phyloP scores from a whole-genome alignment of 148 eudicot genomes.

The Nepenthes mirabilis region DNA sequence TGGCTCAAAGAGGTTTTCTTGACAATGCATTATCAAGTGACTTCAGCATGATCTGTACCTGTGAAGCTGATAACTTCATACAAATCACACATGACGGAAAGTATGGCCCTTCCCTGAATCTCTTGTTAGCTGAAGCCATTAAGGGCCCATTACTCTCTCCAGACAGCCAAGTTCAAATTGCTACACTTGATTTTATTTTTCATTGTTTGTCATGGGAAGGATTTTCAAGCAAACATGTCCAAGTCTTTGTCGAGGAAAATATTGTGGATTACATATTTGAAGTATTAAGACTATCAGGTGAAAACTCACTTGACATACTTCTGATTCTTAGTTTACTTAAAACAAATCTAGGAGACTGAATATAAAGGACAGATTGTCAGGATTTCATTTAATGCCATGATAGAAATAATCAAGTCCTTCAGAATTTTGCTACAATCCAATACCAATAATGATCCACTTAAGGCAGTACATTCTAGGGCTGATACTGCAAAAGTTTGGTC shows the following conservation, averaged over 20 bases:
- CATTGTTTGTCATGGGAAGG: slow-evolving; percentile 49
- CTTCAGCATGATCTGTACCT: slow-evolving; percentile 18
- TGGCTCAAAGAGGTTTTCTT: slow-evolving; percentile 71
- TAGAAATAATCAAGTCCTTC: too few relatives aligned
- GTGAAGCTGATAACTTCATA: slow-evolving; percentile 52
- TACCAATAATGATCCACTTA: not conserved
- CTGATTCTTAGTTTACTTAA: not conserved
- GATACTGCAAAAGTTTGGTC: not conserved
- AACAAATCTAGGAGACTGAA: not conserved
- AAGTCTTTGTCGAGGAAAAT: slow-evolving; percentile 69
- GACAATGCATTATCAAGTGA: slow-evolving; percentile 37
- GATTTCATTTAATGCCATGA: too few relatives aligned
- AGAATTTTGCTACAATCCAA: not conserved
- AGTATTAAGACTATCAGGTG: slow-evolving; percentile 78
- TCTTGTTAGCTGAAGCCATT: slow-evolving; percentile 91
- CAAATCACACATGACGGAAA: slow-evolving; percentile 33
- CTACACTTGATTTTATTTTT: slow-evolving; percentile 55
- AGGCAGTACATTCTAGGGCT: not conserved
- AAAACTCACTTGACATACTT: slow-evolving; percentile 1
- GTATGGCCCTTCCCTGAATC: slow-evolving; percentile 28
- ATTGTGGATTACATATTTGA: slow-evolving; percentile 81
- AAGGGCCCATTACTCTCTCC: slow-evolving; percentile 86
- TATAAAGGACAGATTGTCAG: not conserved
- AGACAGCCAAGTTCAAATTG: slow-evolving; percentile 64
- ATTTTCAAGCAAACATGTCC: slow-evolving; percentile 42